Base-by-base conservation (phyloP, 371 early-diverging fungal genomes). In the Mucor plumbeus region DNA sequence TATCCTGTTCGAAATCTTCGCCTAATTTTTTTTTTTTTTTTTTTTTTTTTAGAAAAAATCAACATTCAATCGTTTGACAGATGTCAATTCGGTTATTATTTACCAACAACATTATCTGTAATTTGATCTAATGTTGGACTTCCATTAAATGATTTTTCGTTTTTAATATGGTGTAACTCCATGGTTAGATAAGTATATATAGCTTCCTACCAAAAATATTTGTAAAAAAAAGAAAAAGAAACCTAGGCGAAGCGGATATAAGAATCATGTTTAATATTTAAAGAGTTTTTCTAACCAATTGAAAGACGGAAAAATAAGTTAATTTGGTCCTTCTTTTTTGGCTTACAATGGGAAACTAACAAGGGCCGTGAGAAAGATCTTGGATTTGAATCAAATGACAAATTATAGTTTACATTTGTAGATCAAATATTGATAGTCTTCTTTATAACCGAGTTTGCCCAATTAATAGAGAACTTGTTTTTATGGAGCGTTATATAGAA, bases 101-200 rank as follows among this genome's bases (percentile, higher is more conserved):
- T 62, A 67, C 67, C 67, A 67, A 67, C 47, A 54, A 62, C 40
- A 36, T 35, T 61, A 41, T 67, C 62, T 21, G 67, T 67, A 5
- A 47, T 61, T 13, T 67, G 36, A n/a, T 67, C 62, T 56, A 67
- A 38, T 44, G 67, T 40, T 17, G 67, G 63, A 8, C 44, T 44
- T 10, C 1, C 26, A 9, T 54, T 53, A 31, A 35, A 62, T 0
- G 67, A 61, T 14, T 61, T 67, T 17, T 67, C 67, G 13, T 67
- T 43, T n/a, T 62, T 61, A 15, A 56, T 35, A 7, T 62, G 41
- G 31, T 54, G 55, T 33, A 67, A 36, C 33, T 67, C 67, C 67
- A 67, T 67, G 21, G 15, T 41, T 13, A 7, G 19, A 11, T 21
- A 50, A 21, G 11, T 50, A 7, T 19, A 26, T 19, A 50, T 50